Evolutionary conservation across 495 filamentous ascomycete species (phyloP).

Genomic region (Podospora didyma): DNA sequence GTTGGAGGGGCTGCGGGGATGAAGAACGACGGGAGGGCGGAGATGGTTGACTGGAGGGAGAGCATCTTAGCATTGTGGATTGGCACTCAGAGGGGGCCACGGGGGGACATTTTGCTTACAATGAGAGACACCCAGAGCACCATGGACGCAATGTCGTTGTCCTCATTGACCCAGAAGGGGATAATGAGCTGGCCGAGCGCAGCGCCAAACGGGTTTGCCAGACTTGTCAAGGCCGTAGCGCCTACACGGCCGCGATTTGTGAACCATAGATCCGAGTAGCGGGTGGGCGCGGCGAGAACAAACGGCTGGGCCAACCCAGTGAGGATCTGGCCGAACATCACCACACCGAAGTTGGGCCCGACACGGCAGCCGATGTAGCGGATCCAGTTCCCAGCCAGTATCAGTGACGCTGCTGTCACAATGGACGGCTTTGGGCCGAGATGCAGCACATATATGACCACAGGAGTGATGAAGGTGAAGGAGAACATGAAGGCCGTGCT

Average conservation of each 20-base stretch:
- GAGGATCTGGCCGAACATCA: constrained; percentile 94
- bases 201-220: constrained; percentile 86
- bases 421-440: constrained; percentile 76
- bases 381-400: constrained; percentile 87
- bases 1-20: constrained; percentile 77
- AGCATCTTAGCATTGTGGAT: constrained; percentile 5
- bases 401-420: constrained; percentile 63
- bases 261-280: constrained; percentile 95
- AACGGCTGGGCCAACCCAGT: constrained; percentile 89
- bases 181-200: constrained; percentile 83
- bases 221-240: constrained; percentile 78
- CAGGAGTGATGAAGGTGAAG: constrained; percentile 69
- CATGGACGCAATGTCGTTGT: constrained; percentile 69
- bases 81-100: not conserved
- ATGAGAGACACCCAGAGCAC: constrained; percentile 86
- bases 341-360: constrained; percentile 62
- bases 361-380: constrained; percentile 63
- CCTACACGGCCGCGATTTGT: constrained; percentile 75
- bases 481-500: constrained; percentile 82
- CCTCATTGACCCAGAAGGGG: constrained; percentile 64
- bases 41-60: constrained; percentile 56
- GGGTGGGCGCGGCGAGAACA: constrained; percentile 81
- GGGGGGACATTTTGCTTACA: constrained; percentile 39
- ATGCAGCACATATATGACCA: constrained; percentile 75
- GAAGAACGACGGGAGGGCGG: constrained; percentile 76